phyloP scores from a whole-genome alignment of 2,329 filamentous ascomycete genomes.

The Penicillium hesseltinei region DNA sequence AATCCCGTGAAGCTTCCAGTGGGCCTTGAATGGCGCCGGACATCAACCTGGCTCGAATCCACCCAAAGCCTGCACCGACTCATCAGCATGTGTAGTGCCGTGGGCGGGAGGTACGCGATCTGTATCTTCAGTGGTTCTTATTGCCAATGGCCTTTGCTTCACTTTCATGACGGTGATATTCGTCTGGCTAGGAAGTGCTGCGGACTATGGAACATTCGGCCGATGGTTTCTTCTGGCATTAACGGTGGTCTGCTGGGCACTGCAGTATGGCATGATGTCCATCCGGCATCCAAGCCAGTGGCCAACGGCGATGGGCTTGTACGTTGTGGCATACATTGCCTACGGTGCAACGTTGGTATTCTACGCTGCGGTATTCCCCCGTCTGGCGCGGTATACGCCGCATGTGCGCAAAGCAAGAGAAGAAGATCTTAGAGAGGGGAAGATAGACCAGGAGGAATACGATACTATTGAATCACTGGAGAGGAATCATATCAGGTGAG shows the following conservation, averaged over 20 bases:
- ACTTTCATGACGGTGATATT: constrained; percentile 46
- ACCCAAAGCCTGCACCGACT: constrained; percentile 30
- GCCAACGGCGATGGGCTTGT: constrained; percentile 43
- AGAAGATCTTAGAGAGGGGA: constrained; percentile 41
- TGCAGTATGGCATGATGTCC: constrained; percentile 44
- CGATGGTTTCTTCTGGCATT: constrained; percentile 42
- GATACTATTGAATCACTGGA: constrained; percentile 45
- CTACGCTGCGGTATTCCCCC: constrained; percentile 43
- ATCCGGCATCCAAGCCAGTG: constrained; percentile 40
- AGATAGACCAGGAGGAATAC: constrained; percentile 39
- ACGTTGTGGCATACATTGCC: constrained; percentile 41
- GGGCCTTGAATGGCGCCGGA: constrained; percentile 39
- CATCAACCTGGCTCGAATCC: constrained; percentile 39
- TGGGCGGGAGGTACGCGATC: constrained; percentile 41
- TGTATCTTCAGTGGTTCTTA: constrained; percentile 41
- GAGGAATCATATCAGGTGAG: constrained; percentile 41
- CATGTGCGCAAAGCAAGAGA: constrained; percentile 44
- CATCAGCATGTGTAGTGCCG: constrained; percentile 40
- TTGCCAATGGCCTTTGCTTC: constrained; percentile 46
- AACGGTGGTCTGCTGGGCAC: constrained; percentile 43
- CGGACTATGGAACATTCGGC: constrained; percentile 45
- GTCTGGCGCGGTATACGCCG: constrained; percentile 42
- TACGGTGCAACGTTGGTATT: constrained; percentile 46
- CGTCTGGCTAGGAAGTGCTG: constrained; percentile 42
- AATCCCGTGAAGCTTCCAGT: constrained; percentile 37